phyloP scores from a whole-genome alignment of 1,139 yeast species.

The Pichia terricola region DNA sequence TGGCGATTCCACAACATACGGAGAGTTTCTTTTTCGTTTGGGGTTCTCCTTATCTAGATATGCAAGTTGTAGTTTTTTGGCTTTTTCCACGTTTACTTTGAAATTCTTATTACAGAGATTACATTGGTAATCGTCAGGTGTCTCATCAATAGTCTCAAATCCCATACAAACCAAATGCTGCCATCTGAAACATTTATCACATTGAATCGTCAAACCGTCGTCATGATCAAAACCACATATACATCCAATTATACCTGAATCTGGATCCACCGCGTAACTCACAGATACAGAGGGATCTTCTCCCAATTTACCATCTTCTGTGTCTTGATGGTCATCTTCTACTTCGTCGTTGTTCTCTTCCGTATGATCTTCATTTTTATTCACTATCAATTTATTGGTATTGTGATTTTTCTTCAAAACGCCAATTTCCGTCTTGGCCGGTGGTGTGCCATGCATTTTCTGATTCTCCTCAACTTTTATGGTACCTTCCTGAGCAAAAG shows the following conservation, averaged over 20 bases:
- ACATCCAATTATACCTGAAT: constrained; percentile 81
- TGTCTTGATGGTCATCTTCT: not conserved
- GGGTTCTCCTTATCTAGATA: constrained; percentile 26
- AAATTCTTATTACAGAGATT: constrained; percentile 60
- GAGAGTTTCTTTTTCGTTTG: constrained; percentile 16
- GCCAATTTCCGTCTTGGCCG: not conserved
- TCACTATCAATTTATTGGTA: not conserved
- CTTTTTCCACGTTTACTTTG: constrained; percentile 42
- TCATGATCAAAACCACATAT: constrained; percentile 84
- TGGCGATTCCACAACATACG: constrained; percentile 2
- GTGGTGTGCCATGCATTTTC: not conserved
- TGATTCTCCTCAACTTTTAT: not conserved
- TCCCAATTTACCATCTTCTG: no score
- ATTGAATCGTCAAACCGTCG: constrained; percentile 91
- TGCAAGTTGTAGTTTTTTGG: constrained; percentile 39
- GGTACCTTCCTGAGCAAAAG: not conserved
- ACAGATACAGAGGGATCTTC: constrained; percentile 7
- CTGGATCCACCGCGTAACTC: constrained; percentile 60
- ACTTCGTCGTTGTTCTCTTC: not conserved
- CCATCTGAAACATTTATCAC: constrained; percentile 89
- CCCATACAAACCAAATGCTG: constrained; percentile 90
- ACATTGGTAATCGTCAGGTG: constrained; percentile 79
- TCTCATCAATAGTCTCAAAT: constrained; percentile 58
- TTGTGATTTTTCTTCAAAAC: not conserved
- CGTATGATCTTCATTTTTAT: not conserved